Evolutionary conservation across 352 stramenopile species (phyloP), one percentile per base, ranked within the genome.

Genomic region (Phytopythium helicoides): DNA sequence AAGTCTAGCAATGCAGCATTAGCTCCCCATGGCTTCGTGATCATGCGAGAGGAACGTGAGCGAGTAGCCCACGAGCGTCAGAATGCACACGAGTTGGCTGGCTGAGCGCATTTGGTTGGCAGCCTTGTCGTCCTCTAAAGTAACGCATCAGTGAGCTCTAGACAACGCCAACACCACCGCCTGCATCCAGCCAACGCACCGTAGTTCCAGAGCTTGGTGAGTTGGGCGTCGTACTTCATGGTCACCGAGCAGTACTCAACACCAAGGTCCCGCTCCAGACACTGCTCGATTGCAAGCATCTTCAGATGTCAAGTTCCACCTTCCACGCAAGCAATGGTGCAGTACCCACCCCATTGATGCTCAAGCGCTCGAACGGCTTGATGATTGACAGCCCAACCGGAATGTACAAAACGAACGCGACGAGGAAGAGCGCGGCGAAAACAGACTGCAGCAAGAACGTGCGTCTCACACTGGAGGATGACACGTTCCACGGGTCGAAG

Each of bases 201-300:
- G 36, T 89, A 89, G 60, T 91, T 86, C 67, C 73, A 88, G 16
- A 91, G 62, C 57, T 86, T 80, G 10, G 81, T 91, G 25, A 74
- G 49, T 4, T 52, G 75, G 18, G 47, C 65, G 33, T 89, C 72
- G 28, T 69, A 53, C n/a, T 53, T 47, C 64, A 88, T 81, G 1
- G 61, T 81, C 34, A 71, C 54, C 3, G 57, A 83, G 71, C 80
- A 90, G 54, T 90, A 90, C 14, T 74, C 54, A 11, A 64, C 40
- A 0, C 80, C 80, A 0, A 88, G 52, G 14, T 78, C 35, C 8
- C 66, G 56, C 19, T 68, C 52, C 15, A 87, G 62, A 36, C 76
- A 88, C 60, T 87, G 36, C 26, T 49, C 22, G 9, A 26, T 31
- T 18, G 22, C 44, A 21, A 3, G 3, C 11, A 14, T 26, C 10